These are phyloP conservation scores for Amanita exitialis DNA, from an alignment of 768 basidiomycete species.

Conservation along the genomic window DNA sequence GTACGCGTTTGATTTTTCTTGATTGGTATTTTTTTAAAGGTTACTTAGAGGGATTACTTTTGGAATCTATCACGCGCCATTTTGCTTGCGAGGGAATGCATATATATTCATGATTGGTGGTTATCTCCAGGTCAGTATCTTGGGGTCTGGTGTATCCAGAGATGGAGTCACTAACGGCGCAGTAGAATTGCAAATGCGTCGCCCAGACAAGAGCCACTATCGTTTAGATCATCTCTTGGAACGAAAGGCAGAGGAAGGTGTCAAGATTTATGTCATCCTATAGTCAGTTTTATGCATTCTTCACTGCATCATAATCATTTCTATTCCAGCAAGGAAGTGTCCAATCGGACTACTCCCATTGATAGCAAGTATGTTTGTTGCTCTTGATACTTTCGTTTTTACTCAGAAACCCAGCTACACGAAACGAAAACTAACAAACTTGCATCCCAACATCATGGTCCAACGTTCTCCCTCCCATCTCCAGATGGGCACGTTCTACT, in stretches of 20 bases:
- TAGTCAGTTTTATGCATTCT: constrained; percentile 47
- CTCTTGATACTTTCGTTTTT: neutral
- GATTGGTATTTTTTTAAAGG: neutral
- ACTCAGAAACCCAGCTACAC: constrained; percentile 48
- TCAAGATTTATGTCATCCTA: constrained; percentile 91
- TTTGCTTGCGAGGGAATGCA: constrained; percentile 74
- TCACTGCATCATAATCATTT: constrained; percentile 4
- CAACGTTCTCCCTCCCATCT: constrained; percentile 98
- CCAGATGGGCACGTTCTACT: constrained; percentile 94
- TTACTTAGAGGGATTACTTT: constrained; percentile 84
- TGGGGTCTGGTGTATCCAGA: neutral
- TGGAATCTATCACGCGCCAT: constrained; percentile 95
- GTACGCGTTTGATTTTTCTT: constrained; percentile 32
- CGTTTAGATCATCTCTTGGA: constrained; percentile 81
- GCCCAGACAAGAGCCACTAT: constrained; percentile 79
- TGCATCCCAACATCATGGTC: constrained; percentile 92
- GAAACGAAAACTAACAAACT: constrained; percentile 65
- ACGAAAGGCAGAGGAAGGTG: constrained; percentile 88
- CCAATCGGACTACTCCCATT: constrained; percentile 86
- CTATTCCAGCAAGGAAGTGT: constrained; percentile 80
- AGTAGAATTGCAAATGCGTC: constrained; percentile 70
- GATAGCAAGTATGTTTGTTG: constrained; percentile 67
- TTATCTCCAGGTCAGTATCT: constrained; percentile 63
- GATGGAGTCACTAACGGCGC: neutral
- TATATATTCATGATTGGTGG: constrained; percentile 99